These are phyloP conservation scores for Phaeosphaeriaceae sp. DNA, from an alignment of 2,329 filamentous ascomycete species.

Conservation along the genomic window DNA sequence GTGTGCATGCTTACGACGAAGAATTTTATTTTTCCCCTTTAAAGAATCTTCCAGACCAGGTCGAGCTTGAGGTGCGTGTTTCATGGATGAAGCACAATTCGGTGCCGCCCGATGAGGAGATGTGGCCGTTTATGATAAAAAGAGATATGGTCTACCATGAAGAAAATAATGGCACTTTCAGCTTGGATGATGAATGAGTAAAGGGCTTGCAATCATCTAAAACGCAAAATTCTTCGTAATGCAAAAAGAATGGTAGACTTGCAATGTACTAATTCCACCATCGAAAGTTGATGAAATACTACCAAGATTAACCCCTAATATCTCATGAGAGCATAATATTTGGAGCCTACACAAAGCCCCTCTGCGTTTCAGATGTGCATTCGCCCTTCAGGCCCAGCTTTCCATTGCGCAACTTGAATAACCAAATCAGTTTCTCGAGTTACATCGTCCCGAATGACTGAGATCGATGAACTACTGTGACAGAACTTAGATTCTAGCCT, in stretches of 20 bases:
- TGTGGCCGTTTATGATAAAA: constrained; percentile 1
- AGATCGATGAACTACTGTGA: neutral
- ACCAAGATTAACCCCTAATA: too few relatives aligned
- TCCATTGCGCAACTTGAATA: too few relatives aligned
- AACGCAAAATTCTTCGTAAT: too few relatives aligned
- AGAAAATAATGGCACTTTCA: neutral
- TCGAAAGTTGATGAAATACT: too few relatives aligned
- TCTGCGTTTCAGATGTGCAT: too few relatives aligned
- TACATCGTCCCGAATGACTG: neutral
- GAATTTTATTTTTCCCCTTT: neutral
- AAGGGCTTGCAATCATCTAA: neutral
- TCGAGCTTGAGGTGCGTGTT: neutral
- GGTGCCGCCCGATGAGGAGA: neutral
- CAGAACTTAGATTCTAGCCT: constrained; percentile 1
- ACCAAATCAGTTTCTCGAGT: too few relatives aligned
- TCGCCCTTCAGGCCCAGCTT: too few relatives aligned
- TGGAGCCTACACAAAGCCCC: too few relatives aligned
- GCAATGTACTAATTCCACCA: too few relatives aligned
- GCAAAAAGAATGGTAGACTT: too few relatives aligned
- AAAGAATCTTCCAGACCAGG: neutral
- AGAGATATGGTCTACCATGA: neutral
- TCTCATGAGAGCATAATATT: too few relatives aligned
- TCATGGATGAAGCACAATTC: neutral
- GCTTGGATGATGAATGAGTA: neutral
- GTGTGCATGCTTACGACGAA: neutral